Evolutionary conservation across 2,329 filamentous ascomycete species (phyloP).

Genomic region (Tolypocladium paradoxum): DNA sequence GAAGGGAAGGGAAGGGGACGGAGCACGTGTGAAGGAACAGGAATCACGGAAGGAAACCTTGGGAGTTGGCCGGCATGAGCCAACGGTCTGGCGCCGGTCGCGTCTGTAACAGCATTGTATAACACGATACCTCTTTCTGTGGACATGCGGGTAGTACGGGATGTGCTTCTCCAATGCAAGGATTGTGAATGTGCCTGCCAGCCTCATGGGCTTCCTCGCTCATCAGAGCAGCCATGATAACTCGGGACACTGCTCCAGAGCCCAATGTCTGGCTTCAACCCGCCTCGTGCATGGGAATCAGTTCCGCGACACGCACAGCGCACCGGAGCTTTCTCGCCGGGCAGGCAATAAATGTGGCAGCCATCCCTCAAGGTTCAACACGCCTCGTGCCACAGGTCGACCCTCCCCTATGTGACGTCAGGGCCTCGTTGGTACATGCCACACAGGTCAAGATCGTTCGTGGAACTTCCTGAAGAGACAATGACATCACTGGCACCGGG

Average conservation of each 20-base stretch:
- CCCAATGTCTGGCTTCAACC: background rate
- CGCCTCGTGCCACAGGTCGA: no score
- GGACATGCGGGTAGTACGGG: background rate
- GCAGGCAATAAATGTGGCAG: no score
- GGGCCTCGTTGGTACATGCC: background rate
- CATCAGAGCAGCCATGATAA: background rate
- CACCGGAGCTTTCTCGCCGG: no score
- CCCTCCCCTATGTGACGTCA: background rate
- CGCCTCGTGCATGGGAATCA: background rate
- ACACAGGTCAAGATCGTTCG: no score
- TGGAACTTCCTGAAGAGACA: background rate
- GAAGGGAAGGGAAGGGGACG: background rate
- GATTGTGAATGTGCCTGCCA: background rate
- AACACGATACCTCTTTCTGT: conserved; percentile 21
- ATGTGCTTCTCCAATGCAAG: background rate
- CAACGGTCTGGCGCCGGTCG: conserved; percentile 8
- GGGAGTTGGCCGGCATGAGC: conserved; percentile 1
- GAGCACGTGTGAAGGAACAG: background rate
- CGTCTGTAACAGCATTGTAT: conserved; percentile 23
- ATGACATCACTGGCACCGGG: background rate
- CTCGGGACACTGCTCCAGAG: background rate
- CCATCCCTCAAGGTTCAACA: no score
- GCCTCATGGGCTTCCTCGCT: background rate
- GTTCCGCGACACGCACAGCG: background rate
- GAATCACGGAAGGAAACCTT: background rate